Evolutionary conservation across 352 stramenopile species (phyloP).

Genomic region (Pythium volutum): DNA sequence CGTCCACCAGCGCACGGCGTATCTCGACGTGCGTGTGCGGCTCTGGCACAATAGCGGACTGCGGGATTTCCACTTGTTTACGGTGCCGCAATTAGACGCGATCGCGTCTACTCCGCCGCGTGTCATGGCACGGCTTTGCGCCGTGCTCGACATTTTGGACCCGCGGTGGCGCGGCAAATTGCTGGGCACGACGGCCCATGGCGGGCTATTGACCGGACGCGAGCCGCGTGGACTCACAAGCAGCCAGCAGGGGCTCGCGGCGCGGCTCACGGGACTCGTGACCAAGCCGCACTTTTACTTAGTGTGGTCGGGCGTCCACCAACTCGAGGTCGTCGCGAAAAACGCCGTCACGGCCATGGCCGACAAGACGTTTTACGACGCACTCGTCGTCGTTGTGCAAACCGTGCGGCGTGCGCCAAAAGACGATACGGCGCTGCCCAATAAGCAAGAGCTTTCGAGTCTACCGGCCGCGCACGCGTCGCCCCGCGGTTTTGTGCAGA

Average conservation of each 20-base stretch:
- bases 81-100: constrained; percentile 42
- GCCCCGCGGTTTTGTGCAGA: constrained; percentile 43
- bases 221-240: too few relatives aligned
- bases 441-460: constrained; percentile 42
- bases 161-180: constrained; percentile 49
- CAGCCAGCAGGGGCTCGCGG: too few relatives aligned
- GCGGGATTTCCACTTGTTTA: constrained; percentile 59
- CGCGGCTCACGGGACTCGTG: constrained; percentile 40
- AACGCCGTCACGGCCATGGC: constrained; percentile 46
- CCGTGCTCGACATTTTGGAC: constrained; percentile 49
- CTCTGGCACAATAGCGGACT: constrained; percentile 50
- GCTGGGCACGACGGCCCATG: constrained; percentile 44
- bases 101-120: constrained; percentile 30
- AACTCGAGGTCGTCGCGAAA: constrained; percentile 59
- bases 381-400: constrained; percentile 44
- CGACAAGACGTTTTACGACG: constrained; percentile 45
- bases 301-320: constrained; percentile 56
- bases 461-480: constrained; percentile 27
- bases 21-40: constrained; percentile 51
- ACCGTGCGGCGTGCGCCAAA: constrained; percentile 28
- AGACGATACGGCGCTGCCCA: constrained; percentile 7
- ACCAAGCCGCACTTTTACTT: constrained; percentile 50
- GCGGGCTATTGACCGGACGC: too few relatives aligned
- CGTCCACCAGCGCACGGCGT: constrained; percentile 49
- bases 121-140: constrained; percentile 37